These are phyloP conservation scores for Akanthomyces lecanii DNA, from an alignment of 2,329 filamentous ascomycete species.

Conservation along the genomic window DNA sequence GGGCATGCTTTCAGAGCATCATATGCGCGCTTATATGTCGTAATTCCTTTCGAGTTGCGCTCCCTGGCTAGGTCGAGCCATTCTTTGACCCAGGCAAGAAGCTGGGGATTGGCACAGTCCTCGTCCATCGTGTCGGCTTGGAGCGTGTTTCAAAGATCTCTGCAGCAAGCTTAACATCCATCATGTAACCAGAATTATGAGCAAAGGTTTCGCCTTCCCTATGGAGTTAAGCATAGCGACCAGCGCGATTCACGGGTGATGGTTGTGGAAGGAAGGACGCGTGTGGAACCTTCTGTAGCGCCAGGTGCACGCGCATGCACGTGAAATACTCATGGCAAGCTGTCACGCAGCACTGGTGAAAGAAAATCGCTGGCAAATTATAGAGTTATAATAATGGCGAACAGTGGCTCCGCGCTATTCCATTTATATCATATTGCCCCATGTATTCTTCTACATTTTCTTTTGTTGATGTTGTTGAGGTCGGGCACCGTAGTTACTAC, in stretches of 20 bases:
- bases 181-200: neutral
- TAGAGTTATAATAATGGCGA: no score
- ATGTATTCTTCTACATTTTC: no score
- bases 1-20: slow-evolving; percentile 73
- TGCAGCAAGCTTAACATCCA: neutral
- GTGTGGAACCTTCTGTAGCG: slow-evolving; percentile 2
- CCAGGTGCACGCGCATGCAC: slow-evolving; percentile 6
- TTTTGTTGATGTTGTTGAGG: no score
- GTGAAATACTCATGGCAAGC: neutral
- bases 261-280: neutral
- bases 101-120: slow-evolving; percentile 59
- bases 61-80: slow-evolving; percentile 68
- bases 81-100: slow-evolving; percentile 71
- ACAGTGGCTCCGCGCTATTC: no score
- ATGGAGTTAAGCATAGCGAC: neutral
- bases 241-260: neutral
- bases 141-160: neutral
- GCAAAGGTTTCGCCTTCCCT: neutral
- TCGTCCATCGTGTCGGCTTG: slow-evolving; percentile 10
- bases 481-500: no score
- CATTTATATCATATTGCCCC: no score
- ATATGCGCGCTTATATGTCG: slow-evolving; percentile 72
- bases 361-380: neutral
- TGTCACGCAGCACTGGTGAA: neutral
- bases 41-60: slow-evolving; percentile 64